Percentiles rank a stretch among this genome's conserved stretches.
These are phyloP conservation scores for Aristolochia californica DNA, from an alignment of 164 flowering plant species.

Conservation along the genomic window DNA sequence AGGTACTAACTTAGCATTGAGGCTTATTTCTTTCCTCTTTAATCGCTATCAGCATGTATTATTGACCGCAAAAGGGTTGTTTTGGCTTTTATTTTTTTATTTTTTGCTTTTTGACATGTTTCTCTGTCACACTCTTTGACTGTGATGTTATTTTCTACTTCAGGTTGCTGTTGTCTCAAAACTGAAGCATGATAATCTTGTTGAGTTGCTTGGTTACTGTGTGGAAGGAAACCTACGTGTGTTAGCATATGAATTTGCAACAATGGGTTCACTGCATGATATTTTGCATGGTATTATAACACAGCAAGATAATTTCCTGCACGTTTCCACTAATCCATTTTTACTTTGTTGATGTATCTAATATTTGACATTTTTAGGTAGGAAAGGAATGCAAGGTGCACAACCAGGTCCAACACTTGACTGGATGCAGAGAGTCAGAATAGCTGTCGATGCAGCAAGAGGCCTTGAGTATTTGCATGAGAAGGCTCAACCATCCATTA, in stretches of 20 bases:
- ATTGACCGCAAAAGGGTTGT: not conserved
- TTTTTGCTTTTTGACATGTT: too few relatives aligned
- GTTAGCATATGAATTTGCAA: slow-evolving; percentile 81
- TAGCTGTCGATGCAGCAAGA: slow-evolving; percentile 89
- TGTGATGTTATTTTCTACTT: slow-evolving; percentile 1
- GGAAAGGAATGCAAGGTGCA: slow-evolving; percentile 98
- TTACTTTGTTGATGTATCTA: not conserved
- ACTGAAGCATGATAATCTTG: slow-evolving; percentile 76
- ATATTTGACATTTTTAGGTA: slow-evolving; percentile 36
- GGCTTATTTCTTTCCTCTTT: not conserved
- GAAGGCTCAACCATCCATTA: slow-evolving; percentile 76
- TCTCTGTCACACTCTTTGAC: not conserved
- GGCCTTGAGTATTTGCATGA: slow-evolving; percentile 94
- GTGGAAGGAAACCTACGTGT: slow-evolving; percentile 80
- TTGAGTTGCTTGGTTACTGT: slow-evolving; percentile 85
- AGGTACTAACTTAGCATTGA: slow-evolving; percentile 26
- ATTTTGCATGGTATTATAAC: slow-evolving; percentile 70
- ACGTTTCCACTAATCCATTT: not conserved
- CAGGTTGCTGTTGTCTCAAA: slow-evolving; percentile 83
- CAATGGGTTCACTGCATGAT: slow-evolving; percentile 95
- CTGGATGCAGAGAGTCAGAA: slow-evolving; percentile 93
- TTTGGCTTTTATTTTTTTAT: not conserved
- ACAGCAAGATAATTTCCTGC: not conserved
- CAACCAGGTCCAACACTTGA: slow-evolving; percentile 96
- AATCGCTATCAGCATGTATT: not conserved